Evolutionary conservation across 208 protist species (phyloP), one percentile per base, ranked within the genome.

Genomic region (Kentomonas sorsogonicus): DNA sequence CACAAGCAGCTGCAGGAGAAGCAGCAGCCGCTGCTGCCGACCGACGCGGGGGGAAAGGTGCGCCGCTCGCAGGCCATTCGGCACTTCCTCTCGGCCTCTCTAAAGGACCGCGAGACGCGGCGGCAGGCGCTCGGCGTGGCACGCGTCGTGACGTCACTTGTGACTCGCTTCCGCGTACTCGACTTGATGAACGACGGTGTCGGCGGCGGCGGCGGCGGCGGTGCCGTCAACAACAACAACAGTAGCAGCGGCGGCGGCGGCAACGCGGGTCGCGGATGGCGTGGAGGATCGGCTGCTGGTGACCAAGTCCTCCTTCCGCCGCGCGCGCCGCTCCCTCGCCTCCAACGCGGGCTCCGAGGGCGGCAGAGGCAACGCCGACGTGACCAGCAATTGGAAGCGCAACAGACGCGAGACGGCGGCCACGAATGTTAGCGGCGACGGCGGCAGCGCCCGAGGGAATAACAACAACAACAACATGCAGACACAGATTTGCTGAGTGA

Each of bases 141-240:
- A 11, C 78, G 81, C 41, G 55, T 94, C 22, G 59, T 94, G 15
- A 77, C 73, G 18, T 86, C 79, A 20, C 63, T 94, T 10, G 57
- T 87, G 20, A 78, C 78, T 27, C 80, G 83, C 4, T 71, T 89
- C 33, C 73, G 71, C 43, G 64, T 91, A 18, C 68, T 94, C 18
- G 80, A 89, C 55, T 43, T 67, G 16, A 38, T 58, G 7, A 56
- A 72, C 26, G 56, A 77, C 20, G 53, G 53, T 1, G 47, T 36
- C 60, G 5, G 33, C 39, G n/a, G 18, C 34, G 11, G 33, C 58
- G 20, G 38, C 44, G 40, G 53, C 34, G 22, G 9, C 25, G 7
- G 18, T 18, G 18, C 11, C 31, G 5, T 11, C 11, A 27, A 52
- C 13, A 52, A 34, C 27, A 52, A 9, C 7, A 34, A 18, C 27